Evolutionary conservation across 208 protist species (phyloP), one percentile per base, ranked within the genome.

Genomic region (Acanthamoeba divionensis): DNA sequence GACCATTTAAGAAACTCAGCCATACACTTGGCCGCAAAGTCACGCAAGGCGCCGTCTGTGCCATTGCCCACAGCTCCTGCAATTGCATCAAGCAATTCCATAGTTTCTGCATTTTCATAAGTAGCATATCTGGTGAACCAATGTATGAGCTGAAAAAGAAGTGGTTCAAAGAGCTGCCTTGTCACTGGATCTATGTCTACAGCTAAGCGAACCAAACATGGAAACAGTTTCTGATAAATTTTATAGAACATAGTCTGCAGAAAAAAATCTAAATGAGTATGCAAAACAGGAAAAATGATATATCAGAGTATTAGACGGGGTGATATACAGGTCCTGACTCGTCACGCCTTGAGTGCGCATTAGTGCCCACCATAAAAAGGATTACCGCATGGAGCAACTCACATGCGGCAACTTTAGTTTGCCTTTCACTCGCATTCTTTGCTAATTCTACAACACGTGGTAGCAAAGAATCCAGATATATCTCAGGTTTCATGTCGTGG

Each of bases 331-430:
- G 36, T 48, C 75, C 57, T 3, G 29, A 33, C 50, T 86, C 55
- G 77, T 55, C 87, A 60, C 62, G 12, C 6, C 82, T 26, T 92
- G 94, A 73, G 5, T 91, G 77, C 9, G 91, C 91, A 26, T 92
- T 91, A 18, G 60, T 92, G 26, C 95, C 96, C 26, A 98, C 71
- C 75, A 94, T 94, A 75, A 90, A 97, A 9, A 96, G 44, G 1
- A 97, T 86, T 3, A 96, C 88, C n/a, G 94, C 94, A 89, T 98
- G 96, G 21, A 98, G 92, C 6, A 98, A 93, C 89, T 98, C 96
- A 79, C 94, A 95, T 10, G 97, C 96, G 0, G 96, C 95, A 2
- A 96, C 91, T 33, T 97, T 96, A 12, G 95, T 94, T 44, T 93
- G 90, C 26, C 90, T 92, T 67, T 94, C 90, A n/a, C 87, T 92